Percentiles rank a stretch among this genome's conserved stretches.
Evolutionary conservation across 2,329 filamentous ascomycete species (phyloP).

Genomic region (Huntiella savannae): DNA sequence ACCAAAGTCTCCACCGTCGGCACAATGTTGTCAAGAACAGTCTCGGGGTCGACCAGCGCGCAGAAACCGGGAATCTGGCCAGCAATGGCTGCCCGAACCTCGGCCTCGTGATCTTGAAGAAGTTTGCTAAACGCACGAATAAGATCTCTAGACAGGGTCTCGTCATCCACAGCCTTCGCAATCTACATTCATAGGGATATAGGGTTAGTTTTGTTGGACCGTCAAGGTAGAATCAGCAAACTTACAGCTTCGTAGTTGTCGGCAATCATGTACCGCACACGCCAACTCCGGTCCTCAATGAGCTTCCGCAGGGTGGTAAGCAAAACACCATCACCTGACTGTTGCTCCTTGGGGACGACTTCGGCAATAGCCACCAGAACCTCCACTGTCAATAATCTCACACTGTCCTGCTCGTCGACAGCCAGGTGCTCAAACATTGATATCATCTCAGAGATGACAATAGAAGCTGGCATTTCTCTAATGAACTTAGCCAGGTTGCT

Average conservation of each 20-base stretch:
- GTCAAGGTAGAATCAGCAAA: not conserved
- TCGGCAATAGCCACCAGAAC: slow-evolving; percentile 93
- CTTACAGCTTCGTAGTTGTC: slow-evolving; percentile 90
- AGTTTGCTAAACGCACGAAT: slow-evolving; percentile 95
- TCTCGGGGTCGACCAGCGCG: slow-evolving; percentile 65
- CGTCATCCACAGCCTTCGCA: slow-evolving; percentile 93
- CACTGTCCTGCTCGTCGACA: slow-evolving; percentile 92
- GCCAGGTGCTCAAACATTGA: slow-evolving; percentile 94
- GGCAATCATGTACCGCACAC: slow-evolving; percentile 97
- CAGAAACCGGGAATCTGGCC: slow-evolving; percentile 98
- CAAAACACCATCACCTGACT: slow-evolving; percentile 85
- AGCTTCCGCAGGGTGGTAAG: slow-evolving; percentile 76
- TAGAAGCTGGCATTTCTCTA: slow-evolving; percentile 79
- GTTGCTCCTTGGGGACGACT: slow-evolving; percentile 93
- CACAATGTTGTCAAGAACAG: slow-evolving; percentile 90
- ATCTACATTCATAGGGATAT: slow-evolving; percentile 36
- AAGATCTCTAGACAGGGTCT: slow-evolving; percentile 82
- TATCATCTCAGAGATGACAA: slow-evolving; percentile 98
- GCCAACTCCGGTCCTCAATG: slow-evolving; percentile 99
- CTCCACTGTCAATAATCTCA: slow-evolving; percentile 86
- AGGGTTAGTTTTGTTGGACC: not conserved
- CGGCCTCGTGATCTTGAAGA: slow-evolving; percentile 91
- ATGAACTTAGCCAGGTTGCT: slow-evolving; percentile 96
- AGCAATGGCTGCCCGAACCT: slow-evolving; percentile 90
- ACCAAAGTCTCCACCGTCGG: slow-evolving; percentile 89